Base-by-base conservation (phyloP, 768 basidiomycete species). In the Boletus rufocinnamomeus region DNA sequence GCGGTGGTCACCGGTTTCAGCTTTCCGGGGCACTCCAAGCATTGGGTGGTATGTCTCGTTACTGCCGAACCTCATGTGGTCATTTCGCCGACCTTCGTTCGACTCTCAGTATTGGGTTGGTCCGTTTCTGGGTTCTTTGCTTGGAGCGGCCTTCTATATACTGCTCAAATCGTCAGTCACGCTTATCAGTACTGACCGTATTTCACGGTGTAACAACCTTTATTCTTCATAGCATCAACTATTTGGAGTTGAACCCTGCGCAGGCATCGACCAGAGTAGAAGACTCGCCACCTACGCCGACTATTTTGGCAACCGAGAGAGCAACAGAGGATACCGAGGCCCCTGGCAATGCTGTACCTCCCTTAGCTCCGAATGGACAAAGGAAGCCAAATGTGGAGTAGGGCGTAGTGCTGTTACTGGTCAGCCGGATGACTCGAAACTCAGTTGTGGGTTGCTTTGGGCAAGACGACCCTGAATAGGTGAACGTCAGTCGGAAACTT, bases 101-200 rank as follows among this genome's bases (percentile, higher is more conserved):
- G 32, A 23, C 63, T 17, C 27, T 16, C 56, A 88, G 84, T 87
- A 87, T 65, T 88, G 87, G 87, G 72, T 88, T 10, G 88, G 89
- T 40, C 88, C 88, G 0, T 80, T 81, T 54, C 75, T 90, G 23
- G 88, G 89, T 32, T 79, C 85, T 6, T 67, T 91, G 11, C 76
- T 91, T 10, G 86, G 75, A 34, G 76, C 82, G 19, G 77, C 66
- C 7, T 79, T 89, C 63, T 91, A 88, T 67, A 67, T 77, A 35
- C 60, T 79, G 21, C 77, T 89, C 58, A 88, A 88, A 67, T 74
- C 65, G 79, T 80, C 60, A 61, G 76, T 73, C 21, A 27, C 40
- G 27, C 25, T 41, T 28, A n/a, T n/a, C 48, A 14, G 17, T 47
- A 46, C 43, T 25, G 10, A 52, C 52, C 28, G 6, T 43, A 32